These are phyloP conservation scores for Ceratocystis albifundus DNA, from an alignment of 2,329 filamentous ascomycete genomes.

Conservation along the genomic window DNA sequence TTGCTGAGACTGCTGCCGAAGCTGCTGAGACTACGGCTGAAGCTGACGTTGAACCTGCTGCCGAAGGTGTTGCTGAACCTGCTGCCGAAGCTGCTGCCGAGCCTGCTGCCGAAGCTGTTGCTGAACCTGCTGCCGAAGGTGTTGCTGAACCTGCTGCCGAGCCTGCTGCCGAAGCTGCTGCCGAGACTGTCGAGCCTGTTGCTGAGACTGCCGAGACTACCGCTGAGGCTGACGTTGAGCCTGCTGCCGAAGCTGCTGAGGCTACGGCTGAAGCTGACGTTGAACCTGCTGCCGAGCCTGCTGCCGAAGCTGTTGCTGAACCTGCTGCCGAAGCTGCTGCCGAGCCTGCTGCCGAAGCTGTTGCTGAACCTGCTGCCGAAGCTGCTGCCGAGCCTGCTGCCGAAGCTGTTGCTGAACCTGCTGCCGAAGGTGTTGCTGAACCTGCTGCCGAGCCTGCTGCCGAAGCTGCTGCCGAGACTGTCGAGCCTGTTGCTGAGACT, in stretches of 20 bases:
- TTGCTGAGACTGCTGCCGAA: too few species aligned
- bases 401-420: too few species aligned
- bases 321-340: background rate
- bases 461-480: too few species aligned
- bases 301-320: too few species aligned
- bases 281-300: conserved; percentile 17
- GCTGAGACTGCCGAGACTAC: too few species aligned
- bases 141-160: background rate
- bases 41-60: conserved; percentile 13
- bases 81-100: too few species aligned
- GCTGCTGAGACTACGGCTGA: conserved; percentile 1
- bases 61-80: too few species aligned
- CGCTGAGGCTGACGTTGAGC: background rate
- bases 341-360: conserved; percentile 13
- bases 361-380: too few species aligned
- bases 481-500: too few species aligned
- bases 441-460: conserved; percentile 6
- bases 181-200: too few species aligned
- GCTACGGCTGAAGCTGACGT: background rate
- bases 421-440: too few species aligned
- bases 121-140: background rate
- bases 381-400: conserved; percentile 14
- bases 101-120: too few species aligned
- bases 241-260: background rate
- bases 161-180: background rate